Percentiles rank a stretch among this genome's conserved stretches.
Conservation (phyloP, 2,329 filamentous ascomycete species). For the Fusarium coffeatum region DNA sequence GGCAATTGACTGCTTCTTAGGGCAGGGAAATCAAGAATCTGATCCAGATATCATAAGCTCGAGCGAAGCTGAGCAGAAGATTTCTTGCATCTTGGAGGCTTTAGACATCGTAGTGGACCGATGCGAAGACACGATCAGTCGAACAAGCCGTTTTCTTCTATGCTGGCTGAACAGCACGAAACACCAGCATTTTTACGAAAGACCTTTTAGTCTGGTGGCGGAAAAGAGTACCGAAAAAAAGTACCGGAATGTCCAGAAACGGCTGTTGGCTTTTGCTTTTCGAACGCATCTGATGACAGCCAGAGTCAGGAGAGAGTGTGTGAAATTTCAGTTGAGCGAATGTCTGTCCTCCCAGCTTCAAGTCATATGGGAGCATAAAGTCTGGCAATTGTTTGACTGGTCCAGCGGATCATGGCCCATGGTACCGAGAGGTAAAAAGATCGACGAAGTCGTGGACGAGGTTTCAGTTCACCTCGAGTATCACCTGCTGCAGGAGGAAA, state of each 20-base stretch:
- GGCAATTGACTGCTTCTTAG: background rate
- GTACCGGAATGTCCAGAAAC: background rate
- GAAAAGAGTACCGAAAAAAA: background rate
- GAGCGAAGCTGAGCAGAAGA: background rate
- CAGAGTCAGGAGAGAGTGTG: background rate
- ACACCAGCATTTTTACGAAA: background rate
- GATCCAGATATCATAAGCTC: background rate
- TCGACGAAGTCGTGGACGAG: background rate
- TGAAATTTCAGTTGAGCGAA: background rate
- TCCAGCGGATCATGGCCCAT: background rate
- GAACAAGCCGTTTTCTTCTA: background rate
- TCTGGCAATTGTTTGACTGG: background rate
- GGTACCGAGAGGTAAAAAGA: background rate
- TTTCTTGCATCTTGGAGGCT: background rate
- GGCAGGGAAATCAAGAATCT: background rate
- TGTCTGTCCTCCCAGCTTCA: background rate
- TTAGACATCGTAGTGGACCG: background rate
- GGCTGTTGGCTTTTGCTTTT: background rate
- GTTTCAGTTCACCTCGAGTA: background rate
- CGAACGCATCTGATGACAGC: background rate
- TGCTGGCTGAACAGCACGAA: background rate
- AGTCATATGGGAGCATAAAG: background rate
- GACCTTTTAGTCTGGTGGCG: background rate
- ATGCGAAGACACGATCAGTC: background rate
- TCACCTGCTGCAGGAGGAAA: background rate